These are phyloP conservation scores for Hypoxylon fragiforme DNA, from an alignment of 495 filamentous ascomycete genomes.

Conservation along the genomic window DNA sequence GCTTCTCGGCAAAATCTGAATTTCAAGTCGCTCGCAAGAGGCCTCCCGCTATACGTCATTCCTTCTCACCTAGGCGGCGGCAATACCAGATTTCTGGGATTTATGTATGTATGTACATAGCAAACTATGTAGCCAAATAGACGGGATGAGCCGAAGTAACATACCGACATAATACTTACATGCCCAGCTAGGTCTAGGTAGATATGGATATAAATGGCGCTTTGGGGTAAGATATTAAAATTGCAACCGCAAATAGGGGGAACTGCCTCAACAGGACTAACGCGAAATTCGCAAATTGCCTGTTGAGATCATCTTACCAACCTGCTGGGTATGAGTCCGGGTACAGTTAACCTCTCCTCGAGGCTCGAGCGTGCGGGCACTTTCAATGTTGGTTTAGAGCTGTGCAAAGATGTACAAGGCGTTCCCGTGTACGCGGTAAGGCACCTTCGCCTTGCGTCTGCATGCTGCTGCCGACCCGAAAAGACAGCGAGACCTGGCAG, in stretches of 20 bases:
- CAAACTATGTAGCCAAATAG: conserved; percentile 11
- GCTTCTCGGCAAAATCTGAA: conserved; percentile 16
- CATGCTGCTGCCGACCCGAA: conserved; percentile 31
- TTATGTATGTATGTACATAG: neutral
- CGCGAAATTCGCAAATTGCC: conserved; percentile 6
- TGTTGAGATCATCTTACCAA: conserved; percentile 28
- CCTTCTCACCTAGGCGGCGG: conserved; percentile 6
- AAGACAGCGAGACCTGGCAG: conserved; percentile 20
- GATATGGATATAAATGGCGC: conserved; percentile 10
- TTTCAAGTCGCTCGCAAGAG: conserved; percentile 16
- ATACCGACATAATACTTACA: too few relatives aligned
- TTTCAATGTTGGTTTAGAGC: too few relatives aligned
- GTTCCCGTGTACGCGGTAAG: conserved; percentile 31
- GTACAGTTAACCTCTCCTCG: conserved; percentile 18
- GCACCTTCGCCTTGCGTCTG: conserved; percentile 35
- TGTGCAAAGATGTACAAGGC: conserved; percentile 18
- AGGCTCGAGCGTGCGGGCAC: conserved; percentile 12
- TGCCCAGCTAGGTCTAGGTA: too few relatives aligned
- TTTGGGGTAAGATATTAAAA: neutral
- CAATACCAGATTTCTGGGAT: conserved; percentile 6
- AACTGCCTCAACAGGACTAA: conserved; percentile 15
- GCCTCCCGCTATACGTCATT: conserved; percentile 17
- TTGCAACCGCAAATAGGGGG: too few relatives aligned
- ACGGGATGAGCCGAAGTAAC: neutral
- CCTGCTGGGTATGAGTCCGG: conserved; percentile 26